These are phyloP conservation scores for Elaeagnus macrophylla DNA, from an alignment of 306 rosid species.

Conservation along the genomic window DNA sequence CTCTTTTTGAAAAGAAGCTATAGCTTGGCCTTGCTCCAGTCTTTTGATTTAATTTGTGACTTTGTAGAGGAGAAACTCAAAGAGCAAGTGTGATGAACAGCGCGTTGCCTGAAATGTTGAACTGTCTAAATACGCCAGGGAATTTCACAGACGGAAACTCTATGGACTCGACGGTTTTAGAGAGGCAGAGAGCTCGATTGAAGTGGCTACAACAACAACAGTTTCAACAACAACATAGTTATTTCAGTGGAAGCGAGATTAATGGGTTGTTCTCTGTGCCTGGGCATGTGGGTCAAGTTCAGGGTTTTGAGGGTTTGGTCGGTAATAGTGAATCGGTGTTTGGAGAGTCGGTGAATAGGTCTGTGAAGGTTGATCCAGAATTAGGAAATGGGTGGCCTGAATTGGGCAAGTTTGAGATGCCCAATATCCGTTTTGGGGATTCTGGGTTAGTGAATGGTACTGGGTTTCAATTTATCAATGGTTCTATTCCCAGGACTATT, in stretches of 20 bases:
- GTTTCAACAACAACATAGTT: constrained; percentile 10
- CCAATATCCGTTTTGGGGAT: constrained; percentile 13
- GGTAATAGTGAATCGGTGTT: constrained; percentile 19
- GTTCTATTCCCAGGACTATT: constrained; percentile 40
- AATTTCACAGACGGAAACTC: constrained; percentile 16
- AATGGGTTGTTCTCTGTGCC: constrained; percentile 17
- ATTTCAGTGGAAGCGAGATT: constrained; percentile 25
- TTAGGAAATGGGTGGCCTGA: constrained; percentile 42
- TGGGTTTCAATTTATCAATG: constrained; percentile 22
- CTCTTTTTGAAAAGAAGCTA: not conserved
- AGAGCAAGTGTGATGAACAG: constrained; percentile 17
- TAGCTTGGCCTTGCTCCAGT: too few relatives aligned
- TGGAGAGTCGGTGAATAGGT: constrained; percentile 24
- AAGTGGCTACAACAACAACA: constrained; percentile 19
- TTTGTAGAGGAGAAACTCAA: not conserved
- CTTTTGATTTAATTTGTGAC: not conserved
- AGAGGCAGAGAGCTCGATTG: constrained; percentile 20
- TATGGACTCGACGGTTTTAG: constrained; percentile 31
- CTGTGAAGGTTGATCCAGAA: constrained; percentile 49
- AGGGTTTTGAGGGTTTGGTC: constrained; percentile 12
- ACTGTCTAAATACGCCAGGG: constrained; percentile 22
- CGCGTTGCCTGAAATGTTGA: constrained; percentile 24
- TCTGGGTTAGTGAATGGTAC: constrained; percentile 13
- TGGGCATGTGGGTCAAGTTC: constrained; percentile 18
- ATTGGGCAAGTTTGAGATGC: constrained; percentile 23